These are phyloP conservation scores for Termitomyces heimii DNA, from an alignment of 768 basidiomycete genomes.

Conservation along the genomic window DNA sequence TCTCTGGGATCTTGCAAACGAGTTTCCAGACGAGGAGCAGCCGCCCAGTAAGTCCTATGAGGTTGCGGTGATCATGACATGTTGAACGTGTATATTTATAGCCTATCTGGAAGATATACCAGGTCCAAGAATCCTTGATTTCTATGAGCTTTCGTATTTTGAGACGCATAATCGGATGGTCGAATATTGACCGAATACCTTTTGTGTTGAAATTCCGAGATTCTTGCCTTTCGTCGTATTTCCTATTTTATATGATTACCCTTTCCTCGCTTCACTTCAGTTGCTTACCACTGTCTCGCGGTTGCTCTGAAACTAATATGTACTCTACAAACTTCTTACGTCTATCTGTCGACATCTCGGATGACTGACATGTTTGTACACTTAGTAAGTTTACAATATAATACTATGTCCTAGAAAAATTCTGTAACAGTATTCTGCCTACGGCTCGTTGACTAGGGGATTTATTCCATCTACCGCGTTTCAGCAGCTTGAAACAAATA, in stretches of 20 bases:
- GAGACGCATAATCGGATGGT: neutral
- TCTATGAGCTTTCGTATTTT: constrained; percentile 7
- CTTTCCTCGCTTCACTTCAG: too few relatives aligned
- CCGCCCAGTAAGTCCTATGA: constrained; percentile 7
- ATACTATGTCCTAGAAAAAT: neutral
- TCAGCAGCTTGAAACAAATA: neutral
- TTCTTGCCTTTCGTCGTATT: too few relatives aligned
- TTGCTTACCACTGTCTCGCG: too few relatives aligned
- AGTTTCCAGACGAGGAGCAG: constrained; percentile 14
- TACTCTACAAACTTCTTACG: too few relatives aligned
- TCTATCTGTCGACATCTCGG: too few relatives aligned
- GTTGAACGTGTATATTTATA: neutral
- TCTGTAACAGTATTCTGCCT: neutral
- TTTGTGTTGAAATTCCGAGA: too few relatives aligned
- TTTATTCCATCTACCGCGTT: neutral
- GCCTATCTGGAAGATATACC: constrained; percentile 7
- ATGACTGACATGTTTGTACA: neutral
- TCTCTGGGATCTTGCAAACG: constrained; percentile 15
- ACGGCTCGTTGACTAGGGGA: neutral
- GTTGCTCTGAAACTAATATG: too few relatives aligned
- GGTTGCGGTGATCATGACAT: neutral
- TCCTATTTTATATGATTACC: too few relatives aligned
- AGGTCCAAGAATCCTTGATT: constrained; percentile 8
- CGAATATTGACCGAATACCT: neutral
- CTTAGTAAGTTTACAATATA: too few relatives aligned